A percentile compares a stretch with the other conserved stretches of the same genome.
phyloP scores from a whole-genome alignment of 2,329 filamentous ascomycete genomes.

The Sclerotinia borealis region DNA sequence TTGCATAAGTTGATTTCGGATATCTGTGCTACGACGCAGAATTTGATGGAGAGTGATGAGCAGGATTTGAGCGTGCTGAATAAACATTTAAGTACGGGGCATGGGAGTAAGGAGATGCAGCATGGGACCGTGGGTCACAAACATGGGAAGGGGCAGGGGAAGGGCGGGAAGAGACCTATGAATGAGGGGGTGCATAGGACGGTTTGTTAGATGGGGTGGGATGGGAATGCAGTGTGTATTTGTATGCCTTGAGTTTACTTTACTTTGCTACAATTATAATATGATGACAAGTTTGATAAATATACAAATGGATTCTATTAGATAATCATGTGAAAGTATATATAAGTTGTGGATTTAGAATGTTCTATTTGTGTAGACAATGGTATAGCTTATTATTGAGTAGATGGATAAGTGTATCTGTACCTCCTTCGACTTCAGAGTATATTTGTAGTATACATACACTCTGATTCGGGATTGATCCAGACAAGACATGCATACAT shows the following conservation, averaged over 20 bases:
- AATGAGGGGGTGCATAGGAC: conserved; percentile 41
- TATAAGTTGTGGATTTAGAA: too few species aligned
- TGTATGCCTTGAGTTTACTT: neutral
- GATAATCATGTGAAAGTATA: neutral
- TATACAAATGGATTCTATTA: neutral
- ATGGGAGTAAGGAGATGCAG: conserved; percentile 34
- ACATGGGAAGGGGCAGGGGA: conserved; percentile 19
- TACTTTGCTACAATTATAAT: too few species aligned
- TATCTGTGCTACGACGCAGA: conserved; percentile 54
- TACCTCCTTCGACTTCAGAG: too few species aligned
- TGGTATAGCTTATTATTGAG: too few species aligned
- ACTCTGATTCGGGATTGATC: too few species aligned
- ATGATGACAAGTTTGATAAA: neutral
- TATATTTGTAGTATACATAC: too few species aligned
- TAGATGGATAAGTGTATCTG: too few species aligned
- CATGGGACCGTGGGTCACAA: conserved; percentile 27
- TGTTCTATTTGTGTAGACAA: too few species aligned
- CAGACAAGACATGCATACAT: too few species aligned
- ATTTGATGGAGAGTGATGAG: conserved; percentile 40
- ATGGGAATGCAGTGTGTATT: too few species aligned
- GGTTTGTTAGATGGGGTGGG: conserved; percentile 37
- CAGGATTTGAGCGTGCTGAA: conserved; percentile 41
- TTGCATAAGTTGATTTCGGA: conserved; percentile 57
- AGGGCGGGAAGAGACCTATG: conserved; percentile 40
- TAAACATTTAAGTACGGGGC: conserved; percentile 35